Evolutionary conservation across 2,329 filamentous ascomycete genomes (phyloP), one percentile per base, ranked within the genome.

Genomic region (Alternaria consortialis): DNA sequence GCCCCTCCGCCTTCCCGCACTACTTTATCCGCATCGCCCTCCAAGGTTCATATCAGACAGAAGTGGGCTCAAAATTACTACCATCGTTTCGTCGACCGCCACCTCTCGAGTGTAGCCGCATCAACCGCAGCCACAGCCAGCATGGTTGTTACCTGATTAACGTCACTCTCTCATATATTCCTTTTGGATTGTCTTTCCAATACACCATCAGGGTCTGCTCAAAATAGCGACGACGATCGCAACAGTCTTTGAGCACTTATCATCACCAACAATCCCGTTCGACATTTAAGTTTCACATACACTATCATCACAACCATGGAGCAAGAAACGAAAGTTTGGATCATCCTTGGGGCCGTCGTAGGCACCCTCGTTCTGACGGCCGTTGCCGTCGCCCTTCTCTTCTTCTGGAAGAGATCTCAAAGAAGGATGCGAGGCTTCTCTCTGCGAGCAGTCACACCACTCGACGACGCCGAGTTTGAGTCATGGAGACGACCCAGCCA

Each of bases 391-490:
- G 64, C 75, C 17, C 53, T 71, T 27, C 70, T 78, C 42, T 77
- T 74, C 46, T 73, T 71, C 58, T 72, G 72, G 68, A 74, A 73
- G 62, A 73, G 77, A 37, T 73, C 71, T 29, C 73, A 74, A 67
- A 75, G 66, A 67, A 69, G 66, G 66, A 66, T 75, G 40, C 71
- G 74, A 62, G 70, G 73, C 25, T 79, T 80, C 65, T 73, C 75
- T 15, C 64, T 77, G 50, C 75, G 77, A 62, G 73, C 77, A 23
- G 76, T 78, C 32, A 80, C 77, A 37, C 77, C 77, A 53, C 64
- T 80, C 44, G 76, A 79, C 65, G 77, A 80, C 44, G 77, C 77
- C 57, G 77, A 78, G 64, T 79, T 80, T 53, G 77, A 80, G 67
- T 79, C 77, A 47, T 80, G 77, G 77, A 70, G 77, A 50, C 64